A percentile compares a stretch with the other conserved stretches of the same genome.
These are phyloP conservation scores for Rhodocollybia butyracea DNA, from an alignment of 768 basidiomycete genomes.

Conservation along the genomic window DNA sequence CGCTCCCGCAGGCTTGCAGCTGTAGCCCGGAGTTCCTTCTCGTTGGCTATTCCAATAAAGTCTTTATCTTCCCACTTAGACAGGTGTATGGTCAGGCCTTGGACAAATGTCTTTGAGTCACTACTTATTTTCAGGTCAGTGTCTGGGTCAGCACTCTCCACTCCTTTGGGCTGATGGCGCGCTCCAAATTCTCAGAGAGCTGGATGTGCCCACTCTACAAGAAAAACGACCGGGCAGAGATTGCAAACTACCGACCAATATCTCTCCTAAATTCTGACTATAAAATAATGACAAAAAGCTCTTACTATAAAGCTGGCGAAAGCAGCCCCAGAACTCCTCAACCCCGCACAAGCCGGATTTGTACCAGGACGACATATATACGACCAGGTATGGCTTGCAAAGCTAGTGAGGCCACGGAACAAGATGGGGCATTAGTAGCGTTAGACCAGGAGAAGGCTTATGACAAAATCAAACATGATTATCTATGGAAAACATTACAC, in stretches of 20 bases:
- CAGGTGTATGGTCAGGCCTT: no score
- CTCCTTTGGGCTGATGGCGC: no score
- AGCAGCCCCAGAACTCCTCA: slow-evolving; percentile 8
- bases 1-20: slow-evolving; percentile 8
- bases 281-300: no score
- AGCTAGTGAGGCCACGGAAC: slow-evolving; percentile 12
- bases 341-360: slow-evolving; percentile 23
- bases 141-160: background rate
- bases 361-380: slow-evolving; percentile 6
- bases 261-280: no score
- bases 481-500: slow-evolving; percentile 7
- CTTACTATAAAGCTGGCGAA: slow-evolving; percentile 4
- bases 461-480: slow-evolving; percentile 16
- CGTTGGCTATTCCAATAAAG: background rate
- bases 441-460: background rate
- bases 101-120: slow-evolving; percentile 13
- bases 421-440: slow-evolving; percentile 10
- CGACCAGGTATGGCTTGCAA: slow-evolving; percentile 15
- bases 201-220: no score
- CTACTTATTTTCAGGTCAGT: background rate
- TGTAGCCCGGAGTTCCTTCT: background rate
- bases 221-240: no score
- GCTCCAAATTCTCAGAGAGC: no score
- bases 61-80: slow-evolving; percentile 8
- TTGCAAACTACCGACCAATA: no score